Base-by-base conservation (phyloP, 306 rosid species). In the Dicorynia guianensis region DNA sequence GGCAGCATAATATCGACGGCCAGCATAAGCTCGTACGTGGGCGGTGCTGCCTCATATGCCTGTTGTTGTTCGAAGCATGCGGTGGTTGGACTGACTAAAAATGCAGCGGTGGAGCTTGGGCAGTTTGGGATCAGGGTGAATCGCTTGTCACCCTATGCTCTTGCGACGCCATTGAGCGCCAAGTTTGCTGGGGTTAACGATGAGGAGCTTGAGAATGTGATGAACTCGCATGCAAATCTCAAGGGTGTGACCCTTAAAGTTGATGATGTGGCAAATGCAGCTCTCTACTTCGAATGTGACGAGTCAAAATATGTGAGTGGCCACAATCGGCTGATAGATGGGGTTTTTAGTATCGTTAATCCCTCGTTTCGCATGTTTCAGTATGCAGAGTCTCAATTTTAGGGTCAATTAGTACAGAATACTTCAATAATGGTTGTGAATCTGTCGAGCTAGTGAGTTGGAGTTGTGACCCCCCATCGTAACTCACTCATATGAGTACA, bases 51-150 rank as follows among this genome's bases (percentile, higher is more conserved):
- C 5, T 84, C 96, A 0, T 91, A 93, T 11, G 97, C 98, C 0
- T 91, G 89, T 46, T 54, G 85, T 5, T 76, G 89, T 11, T 85
- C 98, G 1, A 91, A 91, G 79, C 96, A 93, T 8, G 98, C 97
- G 0, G 85, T 93, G 7, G 73, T 87, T 7, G 97, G 97, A 1
- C 55, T 91, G 0, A 91, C 97, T 0, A 88, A 88, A 44, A 89
- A 88, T 36, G 93, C 97, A 0, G 97, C 96, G 0, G 92, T 85
- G 4, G 98, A 91, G 81, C 67, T 93, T 0, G 93, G 97, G 4
- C 93, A 87, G 33, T 94, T 91, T 34, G 98, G 96, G 33, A 89
- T 91, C 0, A 74, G 96, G 74, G 96, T 94, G 35, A 94, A 94
- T 38, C 88, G 94, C 20, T 52, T 94, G 78, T 91, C 98, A 0